These are phyloP conservation scores for Stachybotrys elegans DNA, from an alignment of 2,329 filamentous ascomycete genomes.

Conservation along the genomic window DNA sequence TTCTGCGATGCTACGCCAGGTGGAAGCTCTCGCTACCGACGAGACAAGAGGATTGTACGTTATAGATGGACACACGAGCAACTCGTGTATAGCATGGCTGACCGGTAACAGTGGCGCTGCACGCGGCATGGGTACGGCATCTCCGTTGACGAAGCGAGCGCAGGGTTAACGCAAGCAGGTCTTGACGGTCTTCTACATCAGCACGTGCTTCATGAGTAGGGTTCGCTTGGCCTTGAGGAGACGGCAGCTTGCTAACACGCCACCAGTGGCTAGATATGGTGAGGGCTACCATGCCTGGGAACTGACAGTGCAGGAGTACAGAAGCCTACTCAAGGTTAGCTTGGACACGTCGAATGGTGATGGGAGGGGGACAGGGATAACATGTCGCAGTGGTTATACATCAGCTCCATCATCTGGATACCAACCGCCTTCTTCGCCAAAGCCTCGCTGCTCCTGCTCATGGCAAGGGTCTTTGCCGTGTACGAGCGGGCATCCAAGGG, in stretches of 20 bases:
- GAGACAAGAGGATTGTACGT: not conserved
- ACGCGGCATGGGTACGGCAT: not conserved
- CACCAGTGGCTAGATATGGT: not conserved
- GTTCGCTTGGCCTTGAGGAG: too few relatives aligned
- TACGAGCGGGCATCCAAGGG: not conserved
- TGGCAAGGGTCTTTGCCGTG: not conserved
- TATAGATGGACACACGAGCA: not conserved
- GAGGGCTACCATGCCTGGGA: constrained; percentile 2
- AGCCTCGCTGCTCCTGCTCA: not conserved
- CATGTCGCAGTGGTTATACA: not conserved
- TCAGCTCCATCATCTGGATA: constrained; percentile 1
- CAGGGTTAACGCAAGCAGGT: not conserved
- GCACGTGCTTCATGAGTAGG: constrained; percentile 1
- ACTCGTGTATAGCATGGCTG: not conserved
- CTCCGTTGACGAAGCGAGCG: not conserved
- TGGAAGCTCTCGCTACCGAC: not conserved
- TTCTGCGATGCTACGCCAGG: not conserved
- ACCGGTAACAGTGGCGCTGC: not conserved
- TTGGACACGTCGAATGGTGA: not conserved
- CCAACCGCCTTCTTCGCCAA: not conserved
- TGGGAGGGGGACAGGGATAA: not conserved
- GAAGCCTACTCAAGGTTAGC: not conserved
- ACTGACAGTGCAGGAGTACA: not conserved
- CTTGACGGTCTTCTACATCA: not conserved
- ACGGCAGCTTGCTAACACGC: not conserved